Conservation (phyloP, 2,329 filamentous ascomycete species). For the Nothophaeocryptopus gaeumannii region DNA sequence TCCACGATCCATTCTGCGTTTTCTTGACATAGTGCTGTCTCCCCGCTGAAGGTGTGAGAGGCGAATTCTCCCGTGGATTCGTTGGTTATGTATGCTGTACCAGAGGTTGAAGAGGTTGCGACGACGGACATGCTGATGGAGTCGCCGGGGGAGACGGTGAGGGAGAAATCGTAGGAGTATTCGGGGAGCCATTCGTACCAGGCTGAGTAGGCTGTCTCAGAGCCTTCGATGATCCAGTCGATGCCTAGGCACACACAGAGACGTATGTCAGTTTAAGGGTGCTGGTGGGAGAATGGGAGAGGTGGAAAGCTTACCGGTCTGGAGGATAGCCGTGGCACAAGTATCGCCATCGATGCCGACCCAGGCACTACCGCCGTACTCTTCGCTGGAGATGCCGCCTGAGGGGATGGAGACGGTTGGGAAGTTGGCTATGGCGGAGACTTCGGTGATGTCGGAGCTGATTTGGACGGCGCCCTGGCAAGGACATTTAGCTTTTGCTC, state of each 20-base stretch:
- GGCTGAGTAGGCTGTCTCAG: conserved; percentile 48
- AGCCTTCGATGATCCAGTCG: conserved; percentile 52
- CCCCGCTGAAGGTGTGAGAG: conserved; percentile 50
- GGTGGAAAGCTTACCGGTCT: conserved; percentile 29
- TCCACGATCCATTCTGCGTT: conserved; percentile 66
- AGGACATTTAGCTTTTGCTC: background rate
- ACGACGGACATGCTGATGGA: conserved; percentile 42
- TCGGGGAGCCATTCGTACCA: conserved; percentile 64
- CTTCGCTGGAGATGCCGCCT: conserved; percentile 27
- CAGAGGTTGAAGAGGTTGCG: conserved; percentile 43
- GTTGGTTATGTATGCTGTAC: conserved; percentile 51
- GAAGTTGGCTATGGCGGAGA: conserved; percentile 54
- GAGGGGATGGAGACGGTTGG: conserved; percentile 48
- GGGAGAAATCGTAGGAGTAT: conserved; percentile 53
- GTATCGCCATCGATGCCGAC: conserved; percentile 62
- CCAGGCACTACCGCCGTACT: conserved; percentile 55
- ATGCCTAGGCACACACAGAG: conserved; percentile 36
- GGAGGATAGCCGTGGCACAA: conserved; percentile 37
- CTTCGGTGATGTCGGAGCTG: conserved; percentile 51
- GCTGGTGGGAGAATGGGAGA: conserved; percentile 54
- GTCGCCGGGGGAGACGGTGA: conserved; percentile 48
- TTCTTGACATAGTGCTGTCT: conserved; percentile 51
- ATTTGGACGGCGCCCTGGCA: conserved; percentile 52
- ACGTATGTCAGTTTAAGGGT: too few relatives aligned
- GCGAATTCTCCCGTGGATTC: conserved; percentile 52